phyloP scores from a whole-genome alignment of 768 basidiomycete genomes.

The Mycena epipterygia region DNA sequence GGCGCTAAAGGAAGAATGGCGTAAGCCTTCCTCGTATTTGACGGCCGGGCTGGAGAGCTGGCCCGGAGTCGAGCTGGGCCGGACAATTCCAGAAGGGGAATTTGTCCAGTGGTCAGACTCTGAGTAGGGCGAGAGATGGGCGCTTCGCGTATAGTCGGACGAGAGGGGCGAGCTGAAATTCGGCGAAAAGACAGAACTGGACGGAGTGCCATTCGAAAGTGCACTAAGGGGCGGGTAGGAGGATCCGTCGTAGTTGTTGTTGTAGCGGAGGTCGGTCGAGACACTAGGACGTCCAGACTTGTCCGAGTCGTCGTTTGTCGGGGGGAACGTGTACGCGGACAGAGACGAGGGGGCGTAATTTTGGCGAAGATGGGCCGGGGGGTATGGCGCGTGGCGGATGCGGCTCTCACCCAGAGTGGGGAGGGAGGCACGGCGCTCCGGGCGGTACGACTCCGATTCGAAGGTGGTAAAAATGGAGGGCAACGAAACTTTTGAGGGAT shows the following conservation, averaged over 20 bases:
- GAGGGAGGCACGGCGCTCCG: constrained; percentile 75
- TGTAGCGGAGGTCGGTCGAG: constrained; percentile 62
- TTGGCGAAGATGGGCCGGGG: constrained; percentile 62
- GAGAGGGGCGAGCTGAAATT: constrained; percentile 61
- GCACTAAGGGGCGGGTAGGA: constrained; percentile 61
- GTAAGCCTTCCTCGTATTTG: constrained; percentile 80
- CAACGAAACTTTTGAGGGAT: constrained; percentile 72
- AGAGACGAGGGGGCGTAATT: constrained; percentile 61
- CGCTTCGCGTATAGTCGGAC: constrained; percentile 62
- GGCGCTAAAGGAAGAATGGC: constrained; percentile 77
- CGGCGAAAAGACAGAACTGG: constrained; percentile 63
- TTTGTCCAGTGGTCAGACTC: constrained; percentile 70
- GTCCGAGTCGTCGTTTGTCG: constrained; percentile 54
- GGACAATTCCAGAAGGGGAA: constrained; percentile 70
- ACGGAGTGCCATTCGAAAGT: constrained; percentile 64
- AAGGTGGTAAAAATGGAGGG: constrained; percentile 82
- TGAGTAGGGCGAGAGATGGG: constrained; percentile 59
- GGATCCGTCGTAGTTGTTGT: constrained; percentile 55
- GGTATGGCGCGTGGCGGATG: constrained; percentile 70
- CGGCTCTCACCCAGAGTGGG: constrained; percentile 70
- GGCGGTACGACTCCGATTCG: constrained; percentile 66
- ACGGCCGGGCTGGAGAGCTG: constrained; percentile 66
- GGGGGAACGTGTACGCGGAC: constrained; percentile 70
- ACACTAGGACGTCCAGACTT: constrained; percentile 63
- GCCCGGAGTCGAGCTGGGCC: constrained; percentile 77